These are phyloP conservation scores for Rhodomyrtus tomentosa DNA, from an alignment of 345 rosid genomes.

Conservation along the genomic window DNA sequence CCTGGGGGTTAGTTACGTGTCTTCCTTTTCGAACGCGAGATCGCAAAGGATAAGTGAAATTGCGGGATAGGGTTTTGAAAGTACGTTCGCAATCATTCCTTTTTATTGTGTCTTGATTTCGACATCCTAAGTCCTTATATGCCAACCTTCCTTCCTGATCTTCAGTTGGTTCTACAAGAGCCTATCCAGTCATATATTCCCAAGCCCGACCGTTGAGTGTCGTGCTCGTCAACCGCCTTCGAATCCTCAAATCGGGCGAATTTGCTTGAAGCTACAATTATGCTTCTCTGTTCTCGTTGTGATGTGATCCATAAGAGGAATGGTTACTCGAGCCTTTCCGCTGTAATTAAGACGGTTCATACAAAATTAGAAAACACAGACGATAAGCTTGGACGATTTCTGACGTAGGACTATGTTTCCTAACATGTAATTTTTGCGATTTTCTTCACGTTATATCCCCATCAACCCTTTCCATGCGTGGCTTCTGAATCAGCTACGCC, in stretches of 20 bases:
- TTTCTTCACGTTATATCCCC: neutral
- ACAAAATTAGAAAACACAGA: neutral
- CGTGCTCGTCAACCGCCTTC: neutral
- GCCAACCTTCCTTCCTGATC: neutral
- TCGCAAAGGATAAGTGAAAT: neutral
- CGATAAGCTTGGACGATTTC: neutral
- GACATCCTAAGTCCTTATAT: neutral
- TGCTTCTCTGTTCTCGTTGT: neutral
- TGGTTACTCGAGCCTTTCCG: neutral
- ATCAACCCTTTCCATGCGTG: neutral
- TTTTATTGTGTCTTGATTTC: neutral
- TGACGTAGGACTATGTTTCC: neutral
- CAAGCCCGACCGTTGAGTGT: neutral
- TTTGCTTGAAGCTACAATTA: neutral
- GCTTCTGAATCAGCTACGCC: neutral
- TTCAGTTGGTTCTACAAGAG: neutral
- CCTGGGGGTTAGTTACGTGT: neutral
- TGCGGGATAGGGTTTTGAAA: neutral
- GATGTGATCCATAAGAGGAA: neutral
- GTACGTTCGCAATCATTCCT: neutral
- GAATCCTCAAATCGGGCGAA: neutral
- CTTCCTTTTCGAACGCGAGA: neutral
- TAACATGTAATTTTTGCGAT: neutral
- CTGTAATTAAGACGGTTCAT: neutral
- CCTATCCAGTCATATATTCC: neutral